A percentile compares a stretch with the other conserved stretches of the same genome.
Evolutionary conservation across 2,329 filamentous ascomycete species (phyloP).

Genomic region (Pochonia chlamydosporia): DNA sequence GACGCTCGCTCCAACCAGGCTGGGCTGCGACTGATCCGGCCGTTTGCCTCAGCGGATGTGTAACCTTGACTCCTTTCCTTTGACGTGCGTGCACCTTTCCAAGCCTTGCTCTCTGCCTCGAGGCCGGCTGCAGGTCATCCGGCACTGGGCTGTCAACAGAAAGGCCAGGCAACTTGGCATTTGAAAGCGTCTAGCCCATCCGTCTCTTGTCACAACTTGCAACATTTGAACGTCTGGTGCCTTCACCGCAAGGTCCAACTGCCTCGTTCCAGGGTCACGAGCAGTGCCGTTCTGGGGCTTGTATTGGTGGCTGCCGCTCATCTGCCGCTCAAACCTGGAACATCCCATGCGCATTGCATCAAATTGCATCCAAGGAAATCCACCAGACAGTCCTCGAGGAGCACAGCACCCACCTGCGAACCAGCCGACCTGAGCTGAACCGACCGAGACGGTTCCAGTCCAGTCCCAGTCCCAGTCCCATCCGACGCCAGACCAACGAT

Average conservation of each 20-base stretch:
- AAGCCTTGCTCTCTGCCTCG: neutral
- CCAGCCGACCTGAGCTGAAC: neutral
- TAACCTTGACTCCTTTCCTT: neutral
- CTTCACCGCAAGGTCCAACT: neutral
- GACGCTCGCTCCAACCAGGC: neutral
- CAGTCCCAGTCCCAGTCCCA: too few relatives aligned
- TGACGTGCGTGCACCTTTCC: neutral
- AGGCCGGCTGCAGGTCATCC: neutral
- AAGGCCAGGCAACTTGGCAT: neutral
- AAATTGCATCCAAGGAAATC: neutral
- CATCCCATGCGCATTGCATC: neutral
- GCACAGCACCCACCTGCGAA: too few relatives aligned
- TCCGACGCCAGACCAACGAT: conserved; percentile 1
- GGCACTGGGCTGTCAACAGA: neutral
- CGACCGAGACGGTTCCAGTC: too few relatives aligned
- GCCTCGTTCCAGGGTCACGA: neutral
- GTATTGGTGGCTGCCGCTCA: neutral
- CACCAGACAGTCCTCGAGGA: too few relatives aligned
- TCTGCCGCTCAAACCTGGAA: conserved; percentile 7
- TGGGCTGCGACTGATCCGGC: too few relatives aligned
- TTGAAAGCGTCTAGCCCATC: neutral
- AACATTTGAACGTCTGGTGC: neutral
- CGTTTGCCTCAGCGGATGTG: too few relatives aligned
- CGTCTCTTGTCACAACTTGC: neutral
- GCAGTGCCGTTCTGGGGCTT: neutral